Base-by-base conservation (phyloP, 140 eudicot species). In the Bidens hawaiensis region DNA sequence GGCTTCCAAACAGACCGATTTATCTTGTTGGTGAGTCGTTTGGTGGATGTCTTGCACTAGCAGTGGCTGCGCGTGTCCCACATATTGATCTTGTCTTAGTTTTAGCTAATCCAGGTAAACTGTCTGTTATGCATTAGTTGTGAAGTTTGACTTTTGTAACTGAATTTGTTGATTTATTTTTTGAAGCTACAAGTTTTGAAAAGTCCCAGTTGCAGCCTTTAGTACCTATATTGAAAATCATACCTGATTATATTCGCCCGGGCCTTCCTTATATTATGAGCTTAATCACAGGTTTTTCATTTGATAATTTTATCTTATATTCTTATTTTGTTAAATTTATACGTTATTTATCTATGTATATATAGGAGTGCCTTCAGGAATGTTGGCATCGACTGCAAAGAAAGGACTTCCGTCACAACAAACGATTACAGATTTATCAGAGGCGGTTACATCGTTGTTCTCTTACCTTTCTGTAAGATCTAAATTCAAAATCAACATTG, bases 41-140 rank as follows among this genome's bases (percentile, higher is more conserved):
- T 54, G 97, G 97, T 59, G 97, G 70, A 76, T 89, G 97, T 66
- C 83, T 89, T 33, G 95, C 97, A 34, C 72, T 81, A 2, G 71
- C 81, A 43, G 89, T 81, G 59, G 97, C 95, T 64, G 86, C 97
- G 0, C 82, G 84, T 60, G 57, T 70, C 59, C 91, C 86, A 36
- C 76, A 82, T 60, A 76, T 89, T 26, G 91, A 89, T 74, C 91
- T 89, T 45, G 57, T 83, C 4, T 64, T 89, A 51, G 69, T 89
- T 40, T 64, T 89, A 77, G 91, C 91, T 16, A 89, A 89, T 64
- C 86, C 97, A 70, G 95, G 97, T 89, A 22, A 33, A 40, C 4
- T 63, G 7, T 49, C 41, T 45, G 23, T 47, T 41, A 28, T 11
- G 34, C 31, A 10, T 30, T 40, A 14, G 12, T 57, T n/a, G 17